phyloP scores from a whole-genome alignment of 768 basidiomycete genomes.

The Rhizopogon vinicolor region DNA sequence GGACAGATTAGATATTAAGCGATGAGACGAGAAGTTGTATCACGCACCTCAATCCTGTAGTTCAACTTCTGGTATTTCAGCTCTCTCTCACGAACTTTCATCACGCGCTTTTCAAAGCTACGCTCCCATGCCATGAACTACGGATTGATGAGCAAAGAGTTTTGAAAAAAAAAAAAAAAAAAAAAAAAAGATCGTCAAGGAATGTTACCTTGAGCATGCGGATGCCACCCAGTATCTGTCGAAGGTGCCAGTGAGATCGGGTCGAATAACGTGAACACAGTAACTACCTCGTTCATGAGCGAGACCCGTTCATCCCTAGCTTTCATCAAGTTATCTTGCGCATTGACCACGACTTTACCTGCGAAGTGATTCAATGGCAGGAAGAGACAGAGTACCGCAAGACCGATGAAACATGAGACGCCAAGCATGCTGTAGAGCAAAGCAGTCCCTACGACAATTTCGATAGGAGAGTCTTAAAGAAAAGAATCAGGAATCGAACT shows the following conservation, averaged over 20 bases:
- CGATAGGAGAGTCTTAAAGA: conserved; percentile 65
- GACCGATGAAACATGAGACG: conserved; percentile 72
- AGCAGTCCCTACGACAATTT: conserved; percentile 66
- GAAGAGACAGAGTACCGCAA: conserved; percentile 69
- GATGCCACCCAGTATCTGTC: conserved; percentile 74
- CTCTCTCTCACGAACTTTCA: conserved; percentile 74
- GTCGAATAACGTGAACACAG: not conserved
- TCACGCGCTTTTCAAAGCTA: conserved; percentile 73
- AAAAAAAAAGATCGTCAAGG: not conserved
- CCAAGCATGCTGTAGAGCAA: conserved; percentile 80
- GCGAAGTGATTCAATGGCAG: conserved; percentile 82
- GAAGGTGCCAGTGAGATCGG: not conserved
- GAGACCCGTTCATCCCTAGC: conserved; percentile 85
- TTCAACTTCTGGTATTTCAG: conserved; percentile 81
- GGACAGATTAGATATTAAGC: not conserved
- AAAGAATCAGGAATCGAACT: not conserved
- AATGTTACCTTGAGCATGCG: conserved; percentile 73
- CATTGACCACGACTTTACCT: conserved; percentile 69
- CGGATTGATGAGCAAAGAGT: not conserved
- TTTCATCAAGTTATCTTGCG: conserved; percentile 89
- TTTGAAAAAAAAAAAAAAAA: too few relatives aligned
- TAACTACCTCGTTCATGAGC: conserved; percentile 77
- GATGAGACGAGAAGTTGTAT: not conserved
- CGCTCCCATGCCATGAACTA: conserved; percentile 96
- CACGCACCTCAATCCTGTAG: conserved; percentile 73